Evolutionary conservation across 768 basidiomycete genomes (phyloP).

Genomic region (Krasilnikovozyma curviuscula): DNA sequence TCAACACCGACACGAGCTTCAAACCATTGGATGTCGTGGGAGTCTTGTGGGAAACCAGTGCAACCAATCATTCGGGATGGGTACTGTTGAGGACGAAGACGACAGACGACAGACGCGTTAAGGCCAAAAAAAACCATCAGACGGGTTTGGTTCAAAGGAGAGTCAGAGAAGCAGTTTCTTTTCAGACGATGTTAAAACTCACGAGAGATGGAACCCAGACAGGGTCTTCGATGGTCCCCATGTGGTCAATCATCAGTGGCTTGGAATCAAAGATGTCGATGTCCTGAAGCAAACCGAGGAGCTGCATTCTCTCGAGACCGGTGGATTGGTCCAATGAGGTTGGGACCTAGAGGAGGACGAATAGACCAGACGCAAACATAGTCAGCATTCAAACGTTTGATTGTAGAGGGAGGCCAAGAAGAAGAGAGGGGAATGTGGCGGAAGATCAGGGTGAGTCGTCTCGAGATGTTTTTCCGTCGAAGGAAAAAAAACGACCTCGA

Average conservation of each 20-base stretch:
- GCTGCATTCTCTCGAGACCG: slow-evolving; percentile 87
- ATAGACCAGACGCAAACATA: too few species aligned
- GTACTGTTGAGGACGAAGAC: not conserved
- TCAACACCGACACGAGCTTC: too few species aligned
- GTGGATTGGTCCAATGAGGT: slow-evolving; percentile 80
- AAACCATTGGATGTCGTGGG: slow-evolving; percentile 87
- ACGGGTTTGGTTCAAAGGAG: not conserved
- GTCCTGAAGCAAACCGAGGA: slow-evolving; percentile 72
- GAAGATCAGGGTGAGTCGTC: too few species aligned
- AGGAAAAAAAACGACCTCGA: too few species aligned
- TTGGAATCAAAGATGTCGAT: slow-evolving; percentile 73
- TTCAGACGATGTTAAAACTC: slow-evolving; percentile 29
- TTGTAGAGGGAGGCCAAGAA: too few species aligned
- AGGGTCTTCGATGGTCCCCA: slow-evolving; percentile 74
- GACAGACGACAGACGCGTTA: not conserved
- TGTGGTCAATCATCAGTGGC: slow-evolving; percentile 60
- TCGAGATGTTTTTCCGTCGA: too few species aligned
- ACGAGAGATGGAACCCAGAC: slow-evolving; percentile 74
- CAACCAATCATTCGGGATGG: slow-evolving; percentile 61
- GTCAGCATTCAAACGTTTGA: too few species aligned
- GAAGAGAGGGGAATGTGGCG: too few species aligned
- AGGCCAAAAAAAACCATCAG: not conserved
- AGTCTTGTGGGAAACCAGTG: slow-evolving; percentile 85
- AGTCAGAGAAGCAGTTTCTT: not conserved
- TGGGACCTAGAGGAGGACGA: too few species aligned